Evolutionary conservation across 176 grass and related monocot species (phyloP), one percentile per base, ranked within the genome.

Genomic region (Oryza longistaminata): DNA sequence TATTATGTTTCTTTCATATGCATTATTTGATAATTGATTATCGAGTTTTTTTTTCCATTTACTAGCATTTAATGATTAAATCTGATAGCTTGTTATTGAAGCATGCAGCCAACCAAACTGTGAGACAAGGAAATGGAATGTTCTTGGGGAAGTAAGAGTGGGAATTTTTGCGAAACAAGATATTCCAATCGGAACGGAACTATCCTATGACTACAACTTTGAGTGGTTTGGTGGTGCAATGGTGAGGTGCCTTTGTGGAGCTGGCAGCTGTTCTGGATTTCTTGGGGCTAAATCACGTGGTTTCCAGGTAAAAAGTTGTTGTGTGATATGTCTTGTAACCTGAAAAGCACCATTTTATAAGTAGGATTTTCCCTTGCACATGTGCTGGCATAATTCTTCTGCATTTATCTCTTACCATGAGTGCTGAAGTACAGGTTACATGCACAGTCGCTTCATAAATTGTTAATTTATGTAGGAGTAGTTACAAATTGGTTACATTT

Each of bases 271-370:
- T 90, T 95, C 96, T 85, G 96, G 85, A 27, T 98, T 95, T 92
- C 96, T 98, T 85, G 96, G 96, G 39, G 93, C 96, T 73, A 98
- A 98, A 95, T 98, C 96, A 62, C 93, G 93, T 26, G 96, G 96
- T 75, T 98, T 98, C 74, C 96, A 98, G 91, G 96, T 95, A 86
- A 76, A 76, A 82, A 60, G 37, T 64, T 60, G 68, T 37, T 39
- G 5, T 68, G 44, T 58, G 46, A 68, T 82, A 55, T 79, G 45
- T 48, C 58, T 78, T 66, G 24, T n/a, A n/a, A 82, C 70, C 43
- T 17, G 5, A 77, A 90, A 60, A 76, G 19, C n/a, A 66, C 58
- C 21, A n/a, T n/a, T 11, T n/a, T 24, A 24, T 62, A 24, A 67
- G 25, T 72, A 73, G 60, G 11, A 52, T 61, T 62, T 60, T 9